These are phyloP conservation scores for Solanum infundibuliforme DNA, from an alignment of 257 asterid genomes.

Conservation along the genomic window DNA sequence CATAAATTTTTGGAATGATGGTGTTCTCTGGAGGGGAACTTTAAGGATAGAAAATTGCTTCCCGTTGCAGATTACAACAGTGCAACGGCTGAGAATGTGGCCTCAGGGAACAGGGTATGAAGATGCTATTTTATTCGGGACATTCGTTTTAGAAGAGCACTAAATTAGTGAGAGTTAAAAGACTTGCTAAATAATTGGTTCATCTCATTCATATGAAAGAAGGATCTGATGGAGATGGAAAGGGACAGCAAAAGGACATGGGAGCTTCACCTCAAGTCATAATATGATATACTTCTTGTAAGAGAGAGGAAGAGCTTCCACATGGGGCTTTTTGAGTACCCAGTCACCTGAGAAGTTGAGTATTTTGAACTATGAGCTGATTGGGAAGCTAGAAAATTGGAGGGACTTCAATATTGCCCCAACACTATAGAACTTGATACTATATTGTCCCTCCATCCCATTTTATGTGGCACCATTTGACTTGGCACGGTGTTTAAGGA, in stretches of 20 bases:
- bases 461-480: background rate
- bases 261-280: background rate
- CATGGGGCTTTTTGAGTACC: background rate
- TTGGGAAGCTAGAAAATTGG: background rate
- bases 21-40: background rate
- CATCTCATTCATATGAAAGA: background rate
- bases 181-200: background rate
- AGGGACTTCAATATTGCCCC: background rate
- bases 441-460: background rate
- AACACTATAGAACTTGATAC: background rate
- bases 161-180: background rate
- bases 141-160: background rate
- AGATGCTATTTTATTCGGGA: background rate
- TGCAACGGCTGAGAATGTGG: background rate
- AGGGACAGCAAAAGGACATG: background rate
- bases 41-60: background rate
- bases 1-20: background rate
- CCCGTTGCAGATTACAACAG: background rate
- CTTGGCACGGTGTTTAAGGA: background rate
- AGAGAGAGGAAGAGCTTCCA: background rate
- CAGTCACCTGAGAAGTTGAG: background rate
- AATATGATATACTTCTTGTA: background rate
- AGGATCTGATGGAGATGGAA: background rate
- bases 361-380: background rate
- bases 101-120: background rate